These are phyloP conservation scores for Letharia columbiana DNA, from an alignment of 495 filamentous ascomycete species.

Conservation along the genomic window DNA sequence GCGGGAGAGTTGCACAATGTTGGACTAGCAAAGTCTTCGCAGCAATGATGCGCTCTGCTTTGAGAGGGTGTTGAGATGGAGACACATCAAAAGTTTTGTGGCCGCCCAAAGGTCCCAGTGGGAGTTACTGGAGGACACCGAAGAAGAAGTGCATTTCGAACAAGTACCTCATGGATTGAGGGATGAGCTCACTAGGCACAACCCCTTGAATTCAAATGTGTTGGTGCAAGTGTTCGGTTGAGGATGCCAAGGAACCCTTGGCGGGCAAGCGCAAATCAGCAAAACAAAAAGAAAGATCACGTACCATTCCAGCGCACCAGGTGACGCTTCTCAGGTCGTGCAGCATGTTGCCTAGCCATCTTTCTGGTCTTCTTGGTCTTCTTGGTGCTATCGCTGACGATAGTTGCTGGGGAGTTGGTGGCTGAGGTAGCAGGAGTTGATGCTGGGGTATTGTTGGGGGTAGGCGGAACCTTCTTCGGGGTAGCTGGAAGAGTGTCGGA, in stretches of 20 bases:
- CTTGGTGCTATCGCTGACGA: not conserved
- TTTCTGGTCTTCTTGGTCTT: not conserved
- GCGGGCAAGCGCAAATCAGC: not conserved
- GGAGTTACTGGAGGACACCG: too few relatives aligned
- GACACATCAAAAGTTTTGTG: too few relatives aligned
- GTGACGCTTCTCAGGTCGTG: constrained; percentile 31
- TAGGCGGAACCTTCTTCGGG: not conserved
- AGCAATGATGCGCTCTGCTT: too few relatives aligned
- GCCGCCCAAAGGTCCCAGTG: too few relatives aligned
- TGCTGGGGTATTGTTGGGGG: not conserved
- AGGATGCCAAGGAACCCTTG: not conserved
- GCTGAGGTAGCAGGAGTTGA: not conserved
- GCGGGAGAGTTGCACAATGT: not conserved
- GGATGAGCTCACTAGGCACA: not conserved
- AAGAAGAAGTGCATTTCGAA: too few relatives aligned
- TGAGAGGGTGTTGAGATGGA: too few relatives aligned
- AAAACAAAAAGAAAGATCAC: constrained; percentile 8
- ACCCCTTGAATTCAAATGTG: not conserved
- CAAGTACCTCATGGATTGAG: too few relatives aligned
- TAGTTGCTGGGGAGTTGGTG: not conserved
- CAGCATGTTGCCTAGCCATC: constrained; percentile 19
- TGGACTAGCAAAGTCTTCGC: not conserved
- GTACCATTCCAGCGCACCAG: constrained; percentile 42
- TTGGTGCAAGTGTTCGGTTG: not conserved
- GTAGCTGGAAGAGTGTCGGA: not conserved